Evolutionary conservation across 108 stramenopile genomes (phyloP).

Genomic region (Conticribra weissflogii): DNA sequence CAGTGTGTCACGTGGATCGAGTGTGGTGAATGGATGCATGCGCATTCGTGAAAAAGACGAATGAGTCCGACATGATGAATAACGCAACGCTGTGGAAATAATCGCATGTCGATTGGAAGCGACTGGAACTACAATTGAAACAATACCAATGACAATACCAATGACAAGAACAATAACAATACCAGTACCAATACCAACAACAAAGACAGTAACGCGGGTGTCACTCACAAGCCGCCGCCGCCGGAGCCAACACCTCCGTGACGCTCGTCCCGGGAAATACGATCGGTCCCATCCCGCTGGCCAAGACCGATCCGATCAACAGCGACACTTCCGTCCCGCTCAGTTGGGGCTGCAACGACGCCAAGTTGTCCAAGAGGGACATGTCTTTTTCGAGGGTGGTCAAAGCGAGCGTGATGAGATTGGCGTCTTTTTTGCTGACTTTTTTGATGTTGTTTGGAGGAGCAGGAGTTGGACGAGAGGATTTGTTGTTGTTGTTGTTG

Average conservation of each 20-base stretch:
- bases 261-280: conserved; percentile 67
- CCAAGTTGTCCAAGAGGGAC: conserved; percentile 70
- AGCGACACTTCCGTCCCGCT: conserved; percentile 63
- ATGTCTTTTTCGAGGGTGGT: conserved; percentile 51
- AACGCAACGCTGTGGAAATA: too few relatives aligned
- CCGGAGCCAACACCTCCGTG: conserved; percentile 74
- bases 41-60: too few relatives aligned
- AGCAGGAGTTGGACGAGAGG: neutral
- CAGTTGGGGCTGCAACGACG: conserved; percentile 68
- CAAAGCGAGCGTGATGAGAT: conserved; percentile 24
- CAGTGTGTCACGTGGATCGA: too few relatives aligned
- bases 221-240: conserved; percentile 54
- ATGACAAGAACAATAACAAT: neutral
- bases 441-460: conserved; percentile 15
- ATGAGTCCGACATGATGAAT: too few relatives aligned
- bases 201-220: neutral
- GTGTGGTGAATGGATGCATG: too few relatives aligned
- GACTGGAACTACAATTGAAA: conserved; percentile 1
- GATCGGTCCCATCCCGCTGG: conserved; percentile 68
- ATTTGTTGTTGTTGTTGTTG: conserved; percentile 1
- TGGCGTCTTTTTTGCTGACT: conserved; percentile 14
- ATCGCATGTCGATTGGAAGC: too few relatives aligned
- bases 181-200: neutral
- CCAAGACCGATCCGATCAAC: conserved; percentile 57
- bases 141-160: neutral